Base-by-base conservation (phyloP, 108 stramenopile genomes). In the Licmophora abbreviata region DNA sequence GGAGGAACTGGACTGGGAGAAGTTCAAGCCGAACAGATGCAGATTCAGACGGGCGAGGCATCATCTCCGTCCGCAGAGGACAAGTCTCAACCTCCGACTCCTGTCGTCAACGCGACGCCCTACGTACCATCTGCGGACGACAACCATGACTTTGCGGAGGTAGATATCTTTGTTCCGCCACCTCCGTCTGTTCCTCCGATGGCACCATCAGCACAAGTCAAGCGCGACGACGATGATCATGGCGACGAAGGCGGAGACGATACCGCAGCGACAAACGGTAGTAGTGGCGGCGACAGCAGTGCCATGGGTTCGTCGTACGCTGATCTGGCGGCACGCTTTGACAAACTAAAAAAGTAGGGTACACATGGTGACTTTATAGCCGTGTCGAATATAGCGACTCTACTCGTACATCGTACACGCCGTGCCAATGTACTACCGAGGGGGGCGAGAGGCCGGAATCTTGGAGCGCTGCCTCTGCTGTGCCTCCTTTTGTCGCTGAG, bases 271-370 rank as follows among this genome's bases (percentile, higher is more conserved):
- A 28, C 37, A 43, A 33, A 40, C 44, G 17, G 28, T 23, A n/a
- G 37, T 44, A 48, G 44, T 30, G 58, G 44, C 3, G 58, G 54
- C 38, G 66, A 50, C 36, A 46, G 29, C 23, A 45, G 24, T 24
- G 49, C 54, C 31, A 59, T 31, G 15, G 44, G 29, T 6, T 43
- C 52, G n/a, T 55, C 73, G 14, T 82, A 79, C 50, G 59, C 69
- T n/a, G 82, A 88, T 48, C 64, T 88, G 20, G 82, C 80, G 0
- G 80, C 80, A 6, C 59, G 74, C n/a, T 88, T 88, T 59, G 72
- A 76, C 22, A 62, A 63, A 21, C 56, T 88, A 23, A 81, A 81
- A 36, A 76, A 73, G 29, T 50, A 50, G 6, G 34, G n/a, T n/a
- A n/a, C n/a, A n/a, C n/a, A n/a, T n/a, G n/a, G n/a, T n/a, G n/a